These are phyloP conservation scores for Pseudopyricularia javanii DNA, from an alignment of 2,329 filamentous ascomycete species.

Conservation along the genomic window DNA sequence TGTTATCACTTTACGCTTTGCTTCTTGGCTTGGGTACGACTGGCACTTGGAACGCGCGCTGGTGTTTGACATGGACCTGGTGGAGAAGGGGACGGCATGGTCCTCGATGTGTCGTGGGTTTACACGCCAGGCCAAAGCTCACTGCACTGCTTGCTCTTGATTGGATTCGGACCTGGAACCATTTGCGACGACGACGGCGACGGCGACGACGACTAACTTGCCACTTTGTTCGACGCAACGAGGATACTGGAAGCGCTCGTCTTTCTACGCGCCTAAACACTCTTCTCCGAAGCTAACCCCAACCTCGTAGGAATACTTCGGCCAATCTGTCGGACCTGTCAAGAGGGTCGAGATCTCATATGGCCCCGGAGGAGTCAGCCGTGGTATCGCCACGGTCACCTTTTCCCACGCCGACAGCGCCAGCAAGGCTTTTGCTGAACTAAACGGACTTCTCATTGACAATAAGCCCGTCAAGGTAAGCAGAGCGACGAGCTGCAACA, in stretches of 20 bases:
- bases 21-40: background rate
- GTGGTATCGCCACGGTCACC: conserved; percentile 80
- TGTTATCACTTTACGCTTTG: background rate
- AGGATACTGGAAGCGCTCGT: background rate
- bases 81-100: background rate
- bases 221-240: background rate
- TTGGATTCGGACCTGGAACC: background rate
- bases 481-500: background rate
- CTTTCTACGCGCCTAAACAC: background rate
- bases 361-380: conserved; percentile 81
- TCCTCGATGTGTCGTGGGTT: background rate
- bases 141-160: conserved; percentile 3
- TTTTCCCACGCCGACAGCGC: conserved; percentile 76
- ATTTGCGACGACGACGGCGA: background rate
- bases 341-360: conserved; percentile 89
- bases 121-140: background rate
- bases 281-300: conserved; percentile 3
- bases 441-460: conserved; percentile 87
- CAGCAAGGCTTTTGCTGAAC: conserved; percentile 66
- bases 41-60: background rate
- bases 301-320: conserved; percentile 73
- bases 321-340: conserved; percentile 74
- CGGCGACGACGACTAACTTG: background rate
- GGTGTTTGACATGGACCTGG: background rate
- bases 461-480: conserved; percentile 76